phyloP scores from a whole-genome alignment of 768 basidiomycete genomes.

The Podaxis sp. region DNA sequence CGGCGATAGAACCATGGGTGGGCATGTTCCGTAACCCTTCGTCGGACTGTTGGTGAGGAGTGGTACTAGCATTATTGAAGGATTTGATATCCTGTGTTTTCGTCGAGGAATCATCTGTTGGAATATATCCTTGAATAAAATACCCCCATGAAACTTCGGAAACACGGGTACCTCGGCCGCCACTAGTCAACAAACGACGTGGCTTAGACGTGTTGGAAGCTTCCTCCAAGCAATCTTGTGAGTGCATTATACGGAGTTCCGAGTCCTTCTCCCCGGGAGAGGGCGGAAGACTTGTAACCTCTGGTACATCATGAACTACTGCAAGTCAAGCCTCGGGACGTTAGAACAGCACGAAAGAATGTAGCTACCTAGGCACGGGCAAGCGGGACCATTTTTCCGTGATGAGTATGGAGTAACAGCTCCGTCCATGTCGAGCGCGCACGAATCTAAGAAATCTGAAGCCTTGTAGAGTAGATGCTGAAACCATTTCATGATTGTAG shows the following conservation, averaged over 20 bases:
- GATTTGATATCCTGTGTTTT: too few species aligned
- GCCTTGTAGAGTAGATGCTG: background rate
- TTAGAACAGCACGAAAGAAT: background rate
- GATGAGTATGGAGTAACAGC: too few species aligned
- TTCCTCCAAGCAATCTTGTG: background rate
- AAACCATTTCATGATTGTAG: background rate
- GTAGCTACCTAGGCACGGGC: too few species aligned
- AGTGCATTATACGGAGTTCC: background rate
- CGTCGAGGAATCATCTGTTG: too few species aligned
- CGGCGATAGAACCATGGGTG: background rate
- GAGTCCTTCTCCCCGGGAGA: background rate
- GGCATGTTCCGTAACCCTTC: too few species aligned
- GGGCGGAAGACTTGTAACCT: background rate
- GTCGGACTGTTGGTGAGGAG: too few species aligned
- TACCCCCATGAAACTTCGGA: too few species aligned
- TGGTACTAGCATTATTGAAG: too few species aligned
- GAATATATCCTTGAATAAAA: too few species aligned
- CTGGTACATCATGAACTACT: background rate
- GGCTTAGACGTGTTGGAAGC: background rate
- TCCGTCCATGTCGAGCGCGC: background rate
- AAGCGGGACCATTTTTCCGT: too few species aligned
- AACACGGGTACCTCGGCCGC: too few species aligned
- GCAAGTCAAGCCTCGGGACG: background rate
- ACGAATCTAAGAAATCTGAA: background rate
- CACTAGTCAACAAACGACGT: too few species aligned